Evolutionary conservation across 2,329 filamentous ascomycete genomes (phyloP).

Genomic region (Alternaria metachromatica): DNA sequence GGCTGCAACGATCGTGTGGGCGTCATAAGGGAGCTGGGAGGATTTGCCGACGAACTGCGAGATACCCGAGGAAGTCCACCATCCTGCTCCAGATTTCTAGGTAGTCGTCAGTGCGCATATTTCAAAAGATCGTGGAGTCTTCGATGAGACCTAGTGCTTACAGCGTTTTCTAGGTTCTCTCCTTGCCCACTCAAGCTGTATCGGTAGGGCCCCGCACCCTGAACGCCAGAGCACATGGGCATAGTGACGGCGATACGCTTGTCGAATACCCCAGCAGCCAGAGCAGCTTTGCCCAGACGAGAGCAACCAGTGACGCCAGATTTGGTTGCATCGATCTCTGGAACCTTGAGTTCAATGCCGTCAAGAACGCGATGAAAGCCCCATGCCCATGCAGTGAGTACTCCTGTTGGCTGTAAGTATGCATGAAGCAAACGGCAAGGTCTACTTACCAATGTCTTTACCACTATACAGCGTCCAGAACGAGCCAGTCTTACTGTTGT

Average conservation of each 20-base stretch:
- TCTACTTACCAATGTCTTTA: slow-evolving; percentile 53
- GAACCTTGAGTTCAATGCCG: slow-evolving; percentile 45
- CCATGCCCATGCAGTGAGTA: slow-evolving; percentile 49
- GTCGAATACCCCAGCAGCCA: slow-evolving; percentile 47
- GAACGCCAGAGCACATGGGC: slow-evolving; percentile 46
- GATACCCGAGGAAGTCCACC: slow-evolving; percentile 46
- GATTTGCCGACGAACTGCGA: slow-evolving; percentile 43
- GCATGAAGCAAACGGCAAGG: no score
- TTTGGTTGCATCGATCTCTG: slow-evolving; percentile 44
- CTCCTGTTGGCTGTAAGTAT: slow-evolving; percentile 24
- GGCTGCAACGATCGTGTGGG: slow-evolving; percentile 46
- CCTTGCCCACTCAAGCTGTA: slow-evolving; percentile 54
- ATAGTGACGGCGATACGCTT: slow-evolving; percentile 47
- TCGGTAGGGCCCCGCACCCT: slow-evolving; percentile 46
- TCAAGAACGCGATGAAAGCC: slow-evolving; percentile 50
- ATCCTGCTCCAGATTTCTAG: slow-evolving; percentile 43
- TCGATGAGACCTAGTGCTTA: slow-evolving; percentile 2
- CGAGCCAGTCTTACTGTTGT: slow-evolving; percentile 57
- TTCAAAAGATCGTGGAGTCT: background rate
- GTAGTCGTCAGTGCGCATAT: background rate
- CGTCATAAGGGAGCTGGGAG: slow-evolving; percentile 43
- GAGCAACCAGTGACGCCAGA: slow-evolving; percentile 48
- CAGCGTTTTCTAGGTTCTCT: slow-evolving; percentile 52
- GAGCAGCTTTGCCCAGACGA: slow-evolving; percentile 45
- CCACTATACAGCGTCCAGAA: slow-evolving; percentile 60